Percentiles rank a stretch among this genome's conserved stretches.
Conservation (phyloP, 2,329 filamentous ascomycete species). For the Plectosphaerella sp. region DNA sequence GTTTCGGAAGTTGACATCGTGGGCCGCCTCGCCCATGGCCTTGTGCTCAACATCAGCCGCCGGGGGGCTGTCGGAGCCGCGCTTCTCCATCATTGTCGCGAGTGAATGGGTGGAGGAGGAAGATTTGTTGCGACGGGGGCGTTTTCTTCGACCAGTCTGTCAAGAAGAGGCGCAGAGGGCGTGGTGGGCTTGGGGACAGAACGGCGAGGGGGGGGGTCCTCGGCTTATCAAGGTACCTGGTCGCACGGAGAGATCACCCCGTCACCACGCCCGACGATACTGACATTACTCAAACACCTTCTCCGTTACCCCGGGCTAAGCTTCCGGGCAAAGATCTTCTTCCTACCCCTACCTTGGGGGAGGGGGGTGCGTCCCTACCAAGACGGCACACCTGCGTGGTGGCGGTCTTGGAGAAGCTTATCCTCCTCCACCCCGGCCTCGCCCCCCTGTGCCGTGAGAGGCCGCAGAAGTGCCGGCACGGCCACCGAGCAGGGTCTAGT, state of each 20-base stretch:
- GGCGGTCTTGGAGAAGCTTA: slow-evolving; percentile 2
- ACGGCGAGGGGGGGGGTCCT: neutral
- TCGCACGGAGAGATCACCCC: neutral
- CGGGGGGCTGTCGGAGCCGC: neutral
- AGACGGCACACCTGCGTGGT: neutral
- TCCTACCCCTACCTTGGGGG: neutral
- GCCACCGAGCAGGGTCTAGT: neutral
- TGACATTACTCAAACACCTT: neutral
- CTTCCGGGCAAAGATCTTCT: neutral
- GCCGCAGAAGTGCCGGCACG: slow-evolving; percentile 1
- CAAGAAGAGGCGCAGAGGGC: neutral
- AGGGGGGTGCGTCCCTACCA: neutral
- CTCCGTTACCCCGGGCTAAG: neutral
- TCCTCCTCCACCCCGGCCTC: neutral
- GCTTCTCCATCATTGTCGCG: neutral
- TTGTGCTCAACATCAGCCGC: slow-evolving; percentile 14
- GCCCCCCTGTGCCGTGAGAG: neutral
- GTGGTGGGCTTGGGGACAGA: neutral
- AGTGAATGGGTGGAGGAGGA: neutral
- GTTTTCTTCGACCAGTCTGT: neutral
- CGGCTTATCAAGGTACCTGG: neutral
- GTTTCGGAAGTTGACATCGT: slow-evolving; percentile 16
- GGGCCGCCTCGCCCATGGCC: slow-evolving; percentile 12
- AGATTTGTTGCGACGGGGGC: neutral
- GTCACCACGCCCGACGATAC: neutral